A percentile compares a stretch with the other conserved stretches of the same genome.
Evolutionary conservation across 805 yeast species (phyloP).

Genomic region (Debaryomyces prosopidis): DNA sequence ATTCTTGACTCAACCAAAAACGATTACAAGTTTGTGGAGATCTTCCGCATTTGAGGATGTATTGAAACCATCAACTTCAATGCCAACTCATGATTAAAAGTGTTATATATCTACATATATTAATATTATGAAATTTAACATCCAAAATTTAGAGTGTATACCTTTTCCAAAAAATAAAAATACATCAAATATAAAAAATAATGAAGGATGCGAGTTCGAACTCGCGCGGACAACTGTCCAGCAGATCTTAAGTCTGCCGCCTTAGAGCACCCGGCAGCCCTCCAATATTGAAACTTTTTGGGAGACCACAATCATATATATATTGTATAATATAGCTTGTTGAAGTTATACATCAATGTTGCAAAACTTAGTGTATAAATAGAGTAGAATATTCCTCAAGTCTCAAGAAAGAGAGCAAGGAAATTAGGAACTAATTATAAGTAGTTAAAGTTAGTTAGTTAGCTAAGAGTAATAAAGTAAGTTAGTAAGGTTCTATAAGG

Average conservation of each 20-base stretch:
- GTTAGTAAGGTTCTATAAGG: too few species aligned
- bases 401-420: too few species aligned
- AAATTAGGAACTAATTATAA: too few species aligned
- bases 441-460: too few species aligned
- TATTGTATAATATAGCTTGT: too few species aligned
- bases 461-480: too few species aligned
- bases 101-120: background rate
- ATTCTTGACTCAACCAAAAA: conserved; percentile 73
- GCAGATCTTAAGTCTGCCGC: conserved; percentile 45
- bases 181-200: conserved; percentile 18
- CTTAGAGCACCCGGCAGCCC: conserved; percentile 46
- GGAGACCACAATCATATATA: too few species aligned
- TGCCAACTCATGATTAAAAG: conserved; percentile 60
- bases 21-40: conserved; percentile 71
- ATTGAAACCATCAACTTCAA: conserved; percentile 57
- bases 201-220: conserved; percentile 45
- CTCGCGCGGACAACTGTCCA: conserved; percentile 46
- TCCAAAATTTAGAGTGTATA: background rate
- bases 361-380: too few species aligned
- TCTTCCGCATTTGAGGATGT: conserved; percentile 48
- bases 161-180: background rate
- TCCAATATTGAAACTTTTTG: too few species aligned
- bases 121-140: background rate
- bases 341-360: too few species aligned
- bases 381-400: too few species aligned